These are phyloP conservation scores for Phytophthora colocasiae DNA, from an alignment of 352 stramenopile species.

Conservation along the genomic window DNA sequence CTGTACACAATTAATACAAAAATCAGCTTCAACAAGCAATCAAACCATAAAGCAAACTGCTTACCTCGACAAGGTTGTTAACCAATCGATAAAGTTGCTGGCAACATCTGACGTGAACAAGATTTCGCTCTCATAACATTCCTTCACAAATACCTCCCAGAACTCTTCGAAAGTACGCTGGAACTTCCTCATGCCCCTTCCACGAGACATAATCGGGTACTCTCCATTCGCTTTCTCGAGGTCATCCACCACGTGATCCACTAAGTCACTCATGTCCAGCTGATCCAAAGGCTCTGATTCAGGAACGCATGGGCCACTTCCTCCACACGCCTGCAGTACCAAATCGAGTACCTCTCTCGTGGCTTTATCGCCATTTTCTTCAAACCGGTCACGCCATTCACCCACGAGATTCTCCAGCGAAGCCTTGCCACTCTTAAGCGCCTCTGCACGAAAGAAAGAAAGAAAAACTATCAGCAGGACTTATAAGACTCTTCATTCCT, in stretches of 20 bases:
- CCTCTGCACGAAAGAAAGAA: constrained; percentile 45
- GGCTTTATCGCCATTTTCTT: constrained; percentile 58
- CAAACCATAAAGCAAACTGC: background rate
- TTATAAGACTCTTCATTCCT: background rate
- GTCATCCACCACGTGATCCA: constrained; percentile 71
- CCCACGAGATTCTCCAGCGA: constrained; percentile 61
- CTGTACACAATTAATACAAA: constrained; percentile 36
- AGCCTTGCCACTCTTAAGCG: constrained; percentile 56
- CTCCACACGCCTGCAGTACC: constrained; percentile 78
- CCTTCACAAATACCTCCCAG: constrained; percentile 78
- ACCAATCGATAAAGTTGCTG: constrained; percentile 78
- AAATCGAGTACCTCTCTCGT: constrained; percentile 84
- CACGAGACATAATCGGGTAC: constrained; percentile 74
- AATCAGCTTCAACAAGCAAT: constrained; percentile 8
- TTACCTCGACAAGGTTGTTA: constrained; percentile 82
- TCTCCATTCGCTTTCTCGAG: constrained; percentile 63
- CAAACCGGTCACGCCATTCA: constrained; percentile 78
- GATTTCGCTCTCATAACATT: constrained; percentile 85
- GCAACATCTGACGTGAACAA: constrained; percentile 76
- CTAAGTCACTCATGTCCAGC: constrained; percentile 77
- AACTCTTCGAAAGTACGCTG: constrained; percentile 75
- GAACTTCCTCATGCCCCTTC: constrained; percentile 70
- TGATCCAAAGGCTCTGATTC: constrained; percentile 62
- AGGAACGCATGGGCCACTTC: constrained; percentile 54
- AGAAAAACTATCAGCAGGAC: constrained; percentile 8